phyloP scores from a whole-genome alignment of 2,329 filamentous ascomycete genomes.

The Emydomyces testavorans region DNA sequence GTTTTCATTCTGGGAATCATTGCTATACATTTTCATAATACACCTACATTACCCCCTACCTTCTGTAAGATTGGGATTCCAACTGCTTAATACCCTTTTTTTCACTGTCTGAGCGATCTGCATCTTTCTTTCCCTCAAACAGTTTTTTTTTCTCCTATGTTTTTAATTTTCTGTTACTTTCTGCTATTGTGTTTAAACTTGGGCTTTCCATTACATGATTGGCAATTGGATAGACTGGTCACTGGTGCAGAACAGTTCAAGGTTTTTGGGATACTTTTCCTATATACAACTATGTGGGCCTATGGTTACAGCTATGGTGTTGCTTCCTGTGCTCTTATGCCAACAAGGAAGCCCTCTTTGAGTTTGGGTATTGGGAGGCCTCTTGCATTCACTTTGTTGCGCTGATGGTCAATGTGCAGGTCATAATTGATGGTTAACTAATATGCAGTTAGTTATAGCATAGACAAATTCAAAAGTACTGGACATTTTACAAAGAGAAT shows the following conservation, averaged over 20 bases:
- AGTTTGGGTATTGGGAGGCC: neutral
- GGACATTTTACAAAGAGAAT: too few species aligned
- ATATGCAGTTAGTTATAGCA: too few species aligned
- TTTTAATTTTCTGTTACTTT: neutral
- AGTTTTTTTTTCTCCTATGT: neutral
- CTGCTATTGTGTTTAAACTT: neutral
- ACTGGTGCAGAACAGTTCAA: conserved; percentile 2
- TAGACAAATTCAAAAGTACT: neutral
- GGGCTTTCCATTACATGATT: neutral
- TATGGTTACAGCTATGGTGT: neutral
- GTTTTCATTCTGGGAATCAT: neutral
- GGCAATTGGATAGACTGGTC: conserved; percentile 3
- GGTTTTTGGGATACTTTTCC: neutral
- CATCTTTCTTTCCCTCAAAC: neutral
- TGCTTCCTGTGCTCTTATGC: neutral
- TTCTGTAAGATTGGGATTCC: too few species aligned
- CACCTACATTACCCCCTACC: neutral
- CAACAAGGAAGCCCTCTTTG: neutral
- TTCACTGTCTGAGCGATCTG: neutral
- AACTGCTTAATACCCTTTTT: too few species aligned
- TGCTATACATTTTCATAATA: neutral
- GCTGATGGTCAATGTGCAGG: neutral
- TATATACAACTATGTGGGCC: neutral
- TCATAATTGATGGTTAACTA: neutral
- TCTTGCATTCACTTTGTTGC: neutral